These are phyloP conservation scores for Euphorbia lathyris DNA, from an alignment of 345 rosid genomes.

Conservation along the genomic window DNA sequence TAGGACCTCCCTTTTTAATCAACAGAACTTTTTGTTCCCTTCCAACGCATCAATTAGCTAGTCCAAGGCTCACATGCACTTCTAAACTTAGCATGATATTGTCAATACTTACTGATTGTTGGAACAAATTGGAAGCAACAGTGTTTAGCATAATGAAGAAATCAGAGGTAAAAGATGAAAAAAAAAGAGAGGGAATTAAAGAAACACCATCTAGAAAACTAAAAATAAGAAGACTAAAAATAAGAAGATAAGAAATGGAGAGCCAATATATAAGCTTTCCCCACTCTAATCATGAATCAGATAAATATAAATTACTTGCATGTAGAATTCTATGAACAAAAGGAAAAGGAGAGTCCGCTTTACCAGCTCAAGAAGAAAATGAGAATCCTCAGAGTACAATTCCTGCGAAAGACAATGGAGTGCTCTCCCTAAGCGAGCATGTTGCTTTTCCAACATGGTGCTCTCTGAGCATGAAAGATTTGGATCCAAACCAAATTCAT, in stretches of 20 bases:
- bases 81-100: neutral
- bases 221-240: no score
- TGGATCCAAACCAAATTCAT: constrained; percentile 82
- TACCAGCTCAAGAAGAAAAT: constrained; percentile 98
- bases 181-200: neutral
- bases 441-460: constrained; percentile 81
- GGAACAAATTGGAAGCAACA: neutral
- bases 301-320: neutral
- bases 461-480: constrained; percentile 60
- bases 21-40: neutral
- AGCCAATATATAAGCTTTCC: neutral
- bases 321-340: neutral
- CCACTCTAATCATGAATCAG: neutral
- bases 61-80: neutral
- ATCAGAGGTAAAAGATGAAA: neutral
- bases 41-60: neutral
- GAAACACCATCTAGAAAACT: neutral
- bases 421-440: constrained; percentile 98
- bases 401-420: constrained; percentile 98
- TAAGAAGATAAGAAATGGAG: neutral
- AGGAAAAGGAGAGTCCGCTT: constrained; percentile 22
- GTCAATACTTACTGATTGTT: neutral
- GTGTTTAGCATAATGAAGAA: neutral
- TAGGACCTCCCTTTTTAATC: neutral
- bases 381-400: constrained; percentile 95